Conservation (phyloP, 2,329 filamentous ascomycete species). For the Arachnomyces sp. region DNA sequence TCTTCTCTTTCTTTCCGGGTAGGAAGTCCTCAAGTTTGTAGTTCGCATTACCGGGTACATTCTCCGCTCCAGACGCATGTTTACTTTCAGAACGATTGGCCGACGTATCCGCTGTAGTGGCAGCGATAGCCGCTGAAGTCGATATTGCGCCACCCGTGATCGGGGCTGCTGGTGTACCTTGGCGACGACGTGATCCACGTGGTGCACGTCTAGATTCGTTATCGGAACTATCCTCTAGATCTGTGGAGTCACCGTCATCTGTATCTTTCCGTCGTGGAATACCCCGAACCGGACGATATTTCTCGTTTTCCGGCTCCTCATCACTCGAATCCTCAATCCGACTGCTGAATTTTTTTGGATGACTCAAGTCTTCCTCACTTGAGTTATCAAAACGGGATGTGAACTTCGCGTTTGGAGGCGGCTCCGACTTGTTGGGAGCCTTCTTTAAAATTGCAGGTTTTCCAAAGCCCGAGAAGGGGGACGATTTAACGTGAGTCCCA, state of each 20-base stretch:
- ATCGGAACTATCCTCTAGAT: conserved; percentile 55
- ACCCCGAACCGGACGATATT: conserved; percentile 49
- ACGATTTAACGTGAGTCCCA: conserved; percentile 24
- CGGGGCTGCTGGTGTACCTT: conserved; percentile 18
- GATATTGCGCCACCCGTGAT: conserved; percentile 25
- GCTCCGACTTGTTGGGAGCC: conserved; percentile 6
- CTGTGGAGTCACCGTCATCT: conserved; percentile 56
- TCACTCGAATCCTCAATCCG: conserved; percentile 69
- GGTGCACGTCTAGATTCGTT: conserved; percentile 30
- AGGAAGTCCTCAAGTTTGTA: conserved; percentile 29
- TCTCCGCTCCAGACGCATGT: conserved; percentile 40
- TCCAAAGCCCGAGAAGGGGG: conserved; percentile 34
- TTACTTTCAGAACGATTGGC: conserved; percentile 32
- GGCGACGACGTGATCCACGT: conserved; percentile 18
- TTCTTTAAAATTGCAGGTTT: conserved; percentile 26
- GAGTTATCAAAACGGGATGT: conserved; percentile 53
- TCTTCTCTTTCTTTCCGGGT: conserved; percentile 22
- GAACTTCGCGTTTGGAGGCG: conserved; percentile 19
- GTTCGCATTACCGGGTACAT: conserved; percentile 45
- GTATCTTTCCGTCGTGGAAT: conserved; percentile 53
- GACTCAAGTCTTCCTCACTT: conserved; percentile 51
- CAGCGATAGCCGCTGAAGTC: conserved; percentile 8
- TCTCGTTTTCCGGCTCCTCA: conserved; percentile 50
- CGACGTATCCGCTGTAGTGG: conserved; percentile 10
- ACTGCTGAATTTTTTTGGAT: conserved; percentile 39